Base-by-base conservation (phyloP, 306 rosid genomes). In the Luffa aegyptiaca region DNA sequence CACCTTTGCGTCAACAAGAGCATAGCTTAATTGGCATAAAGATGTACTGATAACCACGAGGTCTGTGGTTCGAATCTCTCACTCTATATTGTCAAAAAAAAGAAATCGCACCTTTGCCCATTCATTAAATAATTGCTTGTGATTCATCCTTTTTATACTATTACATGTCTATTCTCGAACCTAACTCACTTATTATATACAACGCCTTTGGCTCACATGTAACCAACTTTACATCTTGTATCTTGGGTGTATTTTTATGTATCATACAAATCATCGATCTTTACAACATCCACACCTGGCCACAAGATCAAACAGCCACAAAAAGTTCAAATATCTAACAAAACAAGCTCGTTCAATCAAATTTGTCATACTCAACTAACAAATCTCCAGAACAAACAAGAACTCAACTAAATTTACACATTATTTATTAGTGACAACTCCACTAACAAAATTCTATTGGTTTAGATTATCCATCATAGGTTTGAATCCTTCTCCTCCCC, bases 121-220 rank as follows among this genome's bases (percentile, higher is more conserved):
- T 44, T n/a, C 57, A 44, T 44, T 46, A 71, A 26, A 12, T 71
- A 17, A 7, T 10, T 20, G 21, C 58, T 46, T 26, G 58, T 71
- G 77, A 71, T 46, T 71, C 17, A 71, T 46, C 76, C n/a, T 16
- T 26, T 26, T 49, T 49, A 3, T 71, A 45, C 17, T 49, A 73
- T 48, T 53, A 51, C 44, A 26, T 13, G 78, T 73, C 78, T 31
- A 73, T 73, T 48, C 78, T 73, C 16, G 26, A 73, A 73, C 78
- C 78, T 73, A 73, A 73, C 78, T 73, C 78, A 73, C 61, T 73
- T 31, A 73, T 49, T 73, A 49, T 73, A 49, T 16, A 13, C 56
- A 71, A 71, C 6, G 36, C 56, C 59, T 72, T 49, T 18, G 37
- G 21, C 49, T 73, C 77, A 73, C 61, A 73, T 73, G 77, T 35